Base-by-base conservation (phyloP, 768 basidiomycete species). In the Clathrus columnatus region DNA sequence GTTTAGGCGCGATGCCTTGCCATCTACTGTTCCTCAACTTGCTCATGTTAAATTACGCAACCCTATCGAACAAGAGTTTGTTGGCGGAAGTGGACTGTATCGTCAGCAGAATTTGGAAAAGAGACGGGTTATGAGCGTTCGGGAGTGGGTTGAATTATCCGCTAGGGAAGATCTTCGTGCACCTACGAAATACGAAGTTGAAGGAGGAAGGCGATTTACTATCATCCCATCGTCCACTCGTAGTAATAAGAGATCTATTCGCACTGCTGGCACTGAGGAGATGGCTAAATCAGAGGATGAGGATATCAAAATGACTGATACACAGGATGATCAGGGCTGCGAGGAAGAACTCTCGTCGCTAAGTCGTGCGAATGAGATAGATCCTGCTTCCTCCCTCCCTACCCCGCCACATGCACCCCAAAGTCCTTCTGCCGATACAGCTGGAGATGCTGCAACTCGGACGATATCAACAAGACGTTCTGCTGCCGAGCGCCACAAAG, bases 51-150 rank as follows among this genome's bases (percentile, higher is more conserved):
- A 85, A 67, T 86, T 99, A 58, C 84, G 82, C 70, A 80, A 81
- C 16, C 93, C 96, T 1, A 98, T 98, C 62, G 91, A 93, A 66
- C 95, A 98, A 67, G 83, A 85, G 66, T 91, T 97, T 84, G 71
- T 84, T 41, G 95, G 95, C 7, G 77, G 80, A 53, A 82, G 81
- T 5, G 95, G 95, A 1, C 76, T 94, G 5, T 98, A 91, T 67
- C 82, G 90, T 20, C 85, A 91, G 61, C 82, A 91, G 70, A 98
- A 96, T 65, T 77, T 96, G 64, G 91, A 91, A 72, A 92, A 90
- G 69, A 79, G 88, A 59, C 82, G 82, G 61, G 67, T 80, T 50
- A 84, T 89, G 82, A 91, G 87, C 63, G 82, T 90, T 20, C 83
- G 87, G 52, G 91, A 94, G 68, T 94, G 91, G 91, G 79, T 78